Conservation (phyloP, 495 filamentous ascomycete genomes). For the Collariella sp. region DNA sequence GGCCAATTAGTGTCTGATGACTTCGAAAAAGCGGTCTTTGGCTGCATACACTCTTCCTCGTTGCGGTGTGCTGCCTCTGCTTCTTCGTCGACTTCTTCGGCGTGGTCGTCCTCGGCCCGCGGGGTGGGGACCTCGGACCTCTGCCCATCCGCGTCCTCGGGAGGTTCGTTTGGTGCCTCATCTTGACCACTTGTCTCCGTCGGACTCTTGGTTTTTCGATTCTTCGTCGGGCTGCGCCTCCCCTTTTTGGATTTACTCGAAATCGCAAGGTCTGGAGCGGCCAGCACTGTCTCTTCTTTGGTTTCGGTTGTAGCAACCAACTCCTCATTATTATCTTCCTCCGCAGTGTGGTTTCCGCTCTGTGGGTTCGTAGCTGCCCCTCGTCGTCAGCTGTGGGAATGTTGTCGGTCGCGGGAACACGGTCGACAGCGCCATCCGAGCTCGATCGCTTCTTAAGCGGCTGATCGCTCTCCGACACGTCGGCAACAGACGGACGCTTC, state of each 20-base stretch:
- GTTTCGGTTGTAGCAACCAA: conserved; percentile 12
- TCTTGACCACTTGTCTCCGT: conserved; percentile 22
- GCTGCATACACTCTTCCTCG: conserved; percentile 68
- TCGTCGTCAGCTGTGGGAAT: conserved; percentile 38
- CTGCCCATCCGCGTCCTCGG: conserved; percentile 22
- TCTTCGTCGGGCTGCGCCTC: conserved; percentile 34
- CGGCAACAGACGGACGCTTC: conserved; percentile 40
- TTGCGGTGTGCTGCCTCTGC: conserved; percentile 47
- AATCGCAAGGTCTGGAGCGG: conserved; percentile 21
- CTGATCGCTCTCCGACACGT: conserved; percentile 41
- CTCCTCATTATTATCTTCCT: conserved; percentile 31
- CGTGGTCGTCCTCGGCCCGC: conserved; percentile 40
- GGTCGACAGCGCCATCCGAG: conserved; percentile 32
- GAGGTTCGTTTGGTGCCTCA: conserved; percentile 26
- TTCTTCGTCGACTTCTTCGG: conserved; percentile 45
- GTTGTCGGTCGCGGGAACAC: conserved; percentile 30
- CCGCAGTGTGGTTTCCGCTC: conserved; percentile 35
- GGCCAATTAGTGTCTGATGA: conserved; percentile 31
- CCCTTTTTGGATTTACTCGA: conserved; percentile 27
- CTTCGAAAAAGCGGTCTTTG: background rate
- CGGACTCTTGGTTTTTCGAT: conserved; percentile 30
- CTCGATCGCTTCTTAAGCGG: conserved; percentile 51
- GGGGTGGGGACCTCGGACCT: conserved; percentile 30
- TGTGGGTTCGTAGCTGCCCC: conserved; percentile 31
- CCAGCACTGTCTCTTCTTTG: conserved; percentile 23